Percentiles rank a stretch among this genome's conserved stretches.
These are phyloP conservation scores for Globisporangium mamillatum DNA, from an alignment of 352 stramenopile species.

Conservation along the genomic window DNA sequence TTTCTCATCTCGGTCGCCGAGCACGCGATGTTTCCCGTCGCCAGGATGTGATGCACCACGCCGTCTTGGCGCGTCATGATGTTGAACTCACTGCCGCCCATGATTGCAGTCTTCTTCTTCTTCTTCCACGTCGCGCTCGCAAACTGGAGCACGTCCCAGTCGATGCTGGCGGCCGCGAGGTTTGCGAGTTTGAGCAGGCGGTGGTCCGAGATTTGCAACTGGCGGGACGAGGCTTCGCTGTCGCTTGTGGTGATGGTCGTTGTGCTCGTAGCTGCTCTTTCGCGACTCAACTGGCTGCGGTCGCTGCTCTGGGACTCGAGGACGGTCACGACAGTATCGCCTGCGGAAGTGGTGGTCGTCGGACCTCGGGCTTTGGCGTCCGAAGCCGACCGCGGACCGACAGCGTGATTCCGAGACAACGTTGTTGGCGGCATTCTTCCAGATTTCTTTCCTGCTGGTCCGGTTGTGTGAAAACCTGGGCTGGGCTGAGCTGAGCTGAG, in stretches of 20 bases:
- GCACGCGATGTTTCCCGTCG: slow-evolving; percentile 26
- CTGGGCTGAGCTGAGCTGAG: too few species aligned
- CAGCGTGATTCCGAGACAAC: neutral
- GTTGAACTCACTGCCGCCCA: slow-evolving; percentile 10
- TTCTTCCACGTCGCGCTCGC: slow-evolving; percentile 12
- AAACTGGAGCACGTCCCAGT: slow-evolving; percentile 12
- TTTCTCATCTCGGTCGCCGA: slow-evolving; percentile 30
- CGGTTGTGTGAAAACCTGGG: too few species aligned
- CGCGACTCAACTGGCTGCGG: neutral
- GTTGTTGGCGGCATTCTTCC: neutral
- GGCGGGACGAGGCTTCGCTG: neutral
- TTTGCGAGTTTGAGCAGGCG: neutral
- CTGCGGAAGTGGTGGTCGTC: neutral
- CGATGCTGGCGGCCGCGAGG: slow-evolving; percentile 5
- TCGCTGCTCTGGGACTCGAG: neutral
- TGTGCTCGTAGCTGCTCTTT: neutral
- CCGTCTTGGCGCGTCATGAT: slow-evolving; percentile 16
- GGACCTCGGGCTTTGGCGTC: neutral
- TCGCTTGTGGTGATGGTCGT: neutral
- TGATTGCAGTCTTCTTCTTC: slow-evolving; percentile 7
- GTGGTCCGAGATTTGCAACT: slow-evolving; percentile 7
- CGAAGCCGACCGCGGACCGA: neutral
- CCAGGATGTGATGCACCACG: slow-evolving; percentile 14
- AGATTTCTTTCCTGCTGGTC: too few species aligned
- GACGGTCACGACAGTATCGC: neutral